Evolutionary conservation across 1,284 basidiomycete species (phyloP).

Genomic region (Ustilago hordei): DNA sequence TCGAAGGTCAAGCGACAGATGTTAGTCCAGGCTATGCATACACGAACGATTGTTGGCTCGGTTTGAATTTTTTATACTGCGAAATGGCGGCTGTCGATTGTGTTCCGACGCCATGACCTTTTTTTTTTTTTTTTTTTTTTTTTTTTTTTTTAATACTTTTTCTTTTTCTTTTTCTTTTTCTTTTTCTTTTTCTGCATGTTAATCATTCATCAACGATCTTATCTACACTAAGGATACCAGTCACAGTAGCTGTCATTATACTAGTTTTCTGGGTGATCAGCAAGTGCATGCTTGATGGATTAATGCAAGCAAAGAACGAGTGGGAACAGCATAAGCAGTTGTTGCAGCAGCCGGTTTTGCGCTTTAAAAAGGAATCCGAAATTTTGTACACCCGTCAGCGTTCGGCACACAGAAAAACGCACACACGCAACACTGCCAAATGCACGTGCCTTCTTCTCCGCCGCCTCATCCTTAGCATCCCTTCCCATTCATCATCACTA

Average conservation of each 20-base stretch:
- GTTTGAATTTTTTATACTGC: background rate
- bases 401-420: background rate
- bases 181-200: constrained; percentile 5
- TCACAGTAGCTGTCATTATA: background rate
- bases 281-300: background rate
- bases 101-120: constrained; percentile 8
- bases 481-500: constrained; percentile 3
- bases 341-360: background rate
- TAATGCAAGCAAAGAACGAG: background rate
- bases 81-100: constrained; percentile 4
- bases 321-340: too few species aligned
- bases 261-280: background rate
- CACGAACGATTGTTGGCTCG: background rate
- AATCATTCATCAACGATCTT: background rate
- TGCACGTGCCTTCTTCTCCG: constrained; percentile 18
- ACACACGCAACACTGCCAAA: background rate
- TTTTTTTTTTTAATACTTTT: background rate
- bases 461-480: background rate
- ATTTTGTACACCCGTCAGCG: background rate
- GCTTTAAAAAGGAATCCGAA: constrained; percentile 9
- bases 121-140: background rate
- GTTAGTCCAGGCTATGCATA: constrained; percentile 9
- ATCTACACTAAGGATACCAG: background rate
- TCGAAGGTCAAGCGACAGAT: background rate
- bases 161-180: background rate